Conservation (phyloP, 2,329 filamentous ascomycete species). For the Aspergillus pseudoglaucus region DNA sequence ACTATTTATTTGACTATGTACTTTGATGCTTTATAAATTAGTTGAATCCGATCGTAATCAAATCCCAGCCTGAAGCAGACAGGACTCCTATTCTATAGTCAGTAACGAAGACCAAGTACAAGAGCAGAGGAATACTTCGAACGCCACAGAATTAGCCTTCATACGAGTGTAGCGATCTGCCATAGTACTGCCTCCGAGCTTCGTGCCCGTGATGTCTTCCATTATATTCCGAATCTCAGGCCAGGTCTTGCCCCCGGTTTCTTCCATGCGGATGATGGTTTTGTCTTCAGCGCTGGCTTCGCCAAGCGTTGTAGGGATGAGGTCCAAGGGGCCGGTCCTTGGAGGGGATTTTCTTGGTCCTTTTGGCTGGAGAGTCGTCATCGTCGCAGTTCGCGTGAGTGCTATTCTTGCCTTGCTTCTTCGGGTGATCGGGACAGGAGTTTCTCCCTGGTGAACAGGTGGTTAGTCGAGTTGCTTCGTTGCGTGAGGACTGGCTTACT, state of each 20-base stretch:
- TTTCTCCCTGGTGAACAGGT: background rate
- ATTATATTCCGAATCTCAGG: background rate
- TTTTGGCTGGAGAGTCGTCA: slow-evolving; percentile 9
- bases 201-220: background rate
- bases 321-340: slow-evolving; percentile 4
- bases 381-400: background rate
- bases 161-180: background rate
- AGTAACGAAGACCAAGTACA: too few species aligned
- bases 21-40: too few species aligned
- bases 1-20: too few species aligned
- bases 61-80: too few species aligned
- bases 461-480: background rate
- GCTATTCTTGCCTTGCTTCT: slow-evolving; percentile 18
- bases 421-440: slow-evolving; percentile 7
- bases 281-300: background rate
- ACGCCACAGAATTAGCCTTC: too few species aligned
- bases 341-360: slow-evolving; percentile 4
- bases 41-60: too few species aligned
- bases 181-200: background rate
- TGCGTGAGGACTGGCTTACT: background rate
- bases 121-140: too few species aligned
- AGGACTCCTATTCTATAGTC: too few species aligned
- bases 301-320: slow-evolving; percentile 19
- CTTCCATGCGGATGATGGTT: background rate
- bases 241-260: background rate